phyloP scores from a whole-genome alignment of 1,284 basidiomycete species.

The Golubevia pallescens region DNA sequence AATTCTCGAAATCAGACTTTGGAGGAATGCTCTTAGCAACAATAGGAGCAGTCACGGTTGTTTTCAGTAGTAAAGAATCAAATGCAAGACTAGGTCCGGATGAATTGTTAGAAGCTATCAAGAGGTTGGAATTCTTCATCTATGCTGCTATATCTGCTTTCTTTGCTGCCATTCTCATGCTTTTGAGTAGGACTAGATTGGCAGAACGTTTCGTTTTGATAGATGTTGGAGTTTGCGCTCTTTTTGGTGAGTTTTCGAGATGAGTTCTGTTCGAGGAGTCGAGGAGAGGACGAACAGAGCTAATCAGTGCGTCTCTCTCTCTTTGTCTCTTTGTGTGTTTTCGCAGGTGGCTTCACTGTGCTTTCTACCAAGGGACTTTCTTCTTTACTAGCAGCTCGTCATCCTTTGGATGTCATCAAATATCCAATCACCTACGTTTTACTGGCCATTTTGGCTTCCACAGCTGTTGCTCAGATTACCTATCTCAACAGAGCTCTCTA shows the following conservation, averaged over 20 bases:
- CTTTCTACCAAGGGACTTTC: constrained; percentile 91
- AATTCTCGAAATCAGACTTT: constrained; percentile 73
- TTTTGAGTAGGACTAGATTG: constrained; percentile 68
- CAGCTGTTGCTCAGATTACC: constrained; percentile 86
- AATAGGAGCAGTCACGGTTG: constrained; percentile 47
- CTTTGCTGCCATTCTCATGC: constrained; percentile 22
- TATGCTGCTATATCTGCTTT: constrained; percentile 30
- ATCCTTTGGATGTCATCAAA: constrained; percentile 29
- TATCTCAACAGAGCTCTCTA: constrained; percentile 77
- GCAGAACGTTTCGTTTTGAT: constrained; percentile 79
- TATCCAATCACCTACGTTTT: constrained; percentile 52
- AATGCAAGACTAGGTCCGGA: constrained; percentile 35
- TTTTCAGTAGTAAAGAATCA: constrained; percentile 18
- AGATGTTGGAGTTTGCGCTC: constrained; percentile 84
- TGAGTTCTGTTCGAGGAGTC: not conserved
- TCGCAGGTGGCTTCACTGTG: constrained; percentile 86
- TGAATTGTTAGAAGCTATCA: constrained; percentile 39
- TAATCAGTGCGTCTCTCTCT: constrained; percentile 10
- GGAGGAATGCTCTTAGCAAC: constrained; percentile 70
- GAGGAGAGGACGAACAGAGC: not conserved
- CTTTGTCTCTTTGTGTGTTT: not conserved
- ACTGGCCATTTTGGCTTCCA: constrained; percentile 74
- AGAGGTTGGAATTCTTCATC: constrained; percentile 41
- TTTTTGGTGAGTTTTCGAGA: constrained; percentile 72
- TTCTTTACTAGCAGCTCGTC: constrained; percentile 68